phyloP scores from a whole-genome alignment of 257 asterid genomes.

The Parsonsia alboflavescens region DNA sequence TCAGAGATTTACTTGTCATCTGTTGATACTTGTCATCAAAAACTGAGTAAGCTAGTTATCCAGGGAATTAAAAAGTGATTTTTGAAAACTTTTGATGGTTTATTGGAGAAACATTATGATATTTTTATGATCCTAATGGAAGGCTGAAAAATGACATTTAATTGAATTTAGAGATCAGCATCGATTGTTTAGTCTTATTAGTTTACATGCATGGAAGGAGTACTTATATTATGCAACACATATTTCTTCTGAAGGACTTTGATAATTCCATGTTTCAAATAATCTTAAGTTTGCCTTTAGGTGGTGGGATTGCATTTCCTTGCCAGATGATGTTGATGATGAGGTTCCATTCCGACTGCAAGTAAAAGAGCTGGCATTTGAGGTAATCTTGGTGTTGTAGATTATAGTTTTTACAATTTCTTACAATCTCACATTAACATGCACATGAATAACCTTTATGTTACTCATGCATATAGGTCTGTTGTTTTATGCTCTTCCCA shows the following conservation, averaged over 20 bases:
- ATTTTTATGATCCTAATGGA: not conserved
- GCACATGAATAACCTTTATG: not conserved
- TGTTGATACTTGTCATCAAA: not conserved
- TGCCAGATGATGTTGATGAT: conserved; percentile 80
- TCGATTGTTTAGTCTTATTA: not conserved
- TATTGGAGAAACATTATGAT: not conserved
- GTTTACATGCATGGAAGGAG: not conserved
- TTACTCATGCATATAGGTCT: not conserved
- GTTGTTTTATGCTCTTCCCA: not conserved
- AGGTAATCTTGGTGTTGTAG: conserved; percentile 41
- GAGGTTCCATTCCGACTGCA: conserved; percentile 67
- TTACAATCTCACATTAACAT: not conserved
- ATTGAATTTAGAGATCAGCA: not conserved
- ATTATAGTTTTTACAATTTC: not conserved
- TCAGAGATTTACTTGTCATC: not conserved
- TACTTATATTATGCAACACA: not conserved
- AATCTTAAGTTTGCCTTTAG: conserved; percentile 33
- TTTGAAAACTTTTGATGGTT: not conserved
- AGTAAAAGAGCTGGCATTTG: conserved; percentile 74
- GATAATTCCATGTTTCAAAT: not conserved
- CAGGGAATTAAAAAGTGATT: not conserved
- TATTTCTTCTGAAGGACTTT: not conserved
- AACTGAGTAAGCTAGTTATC: not conserved
- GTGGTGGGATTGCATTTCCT: conserved; percentile 96
- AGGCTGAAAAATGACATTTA: not conserved